A percentile compares a stretch with the other conserved stretches of the same genome.
phyloP scores from a whole-genome alignment of 2,329 filamentous ascomycete species.

The Trichoderma oligosporum region DNA sequence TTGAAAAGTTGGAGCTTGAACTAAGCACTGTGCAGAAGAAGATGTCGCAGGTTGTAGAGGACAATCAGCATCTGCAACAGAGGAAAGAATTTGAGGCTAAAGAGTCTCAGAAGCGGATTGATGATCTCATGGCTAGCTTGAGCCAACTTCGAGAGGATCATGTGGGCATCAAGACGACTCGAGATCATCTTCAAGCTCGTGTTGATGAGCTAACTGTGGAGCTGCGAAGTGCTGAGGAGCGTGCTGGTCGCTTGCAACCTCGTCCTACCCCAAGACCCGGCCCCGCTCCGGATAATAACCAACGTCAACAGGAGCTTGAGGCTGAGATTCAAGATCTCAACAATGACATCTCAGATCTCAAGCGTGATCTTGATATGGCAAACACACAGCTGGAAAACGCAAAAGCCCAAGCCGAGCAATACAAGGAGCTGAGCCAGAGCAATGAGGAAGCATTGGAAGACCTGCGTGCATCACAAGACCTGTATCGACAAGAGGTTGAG shows the following conservation, averaged over 20 bases:
- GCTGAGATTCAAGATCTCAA: constrained; percentile 74
- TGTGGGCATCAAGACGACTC: constrained; percentile 77
- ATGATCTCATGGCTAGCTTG: constrained; percentile 79
- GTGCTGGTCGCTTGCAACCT: constrained; percentile 76
- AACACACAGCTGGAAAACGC: constrained; percentile 77
- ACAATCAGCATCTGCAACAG: constrained; percentile 74
- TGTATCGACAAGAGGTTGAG: constrained; percentile 86
- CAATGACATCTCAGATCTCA: constrained; percentile 79
- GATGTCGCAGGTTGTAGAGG: constrained; percentile 76
- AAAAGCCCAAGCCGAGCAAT: constrained; percentile 78
- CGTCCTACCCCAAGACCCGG: constrained; percentile 63
- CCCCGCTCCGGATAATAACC: constrained; percentile 38
- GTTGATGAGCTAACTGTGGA: constrained; percentile 88
- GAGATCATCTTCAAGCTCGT: constrained; percentile 82
- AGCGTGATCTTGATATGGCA: constrained; percentile 78
- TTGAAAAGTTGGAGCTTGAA: constrained; percentile 77
- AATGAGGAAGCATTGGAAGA: constrained; percentile 84
- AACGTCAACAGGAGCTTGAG: constrained; percentile 49
- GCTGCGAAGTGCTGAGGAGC: constrained; percentile 83
- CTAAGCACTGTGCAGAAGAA: constrained; percentile 76
- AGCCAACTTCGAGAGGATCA: constrained; percentile 82
- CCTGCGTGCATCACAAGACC: constrained; percentile 74
- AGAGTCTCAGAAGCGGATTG: constrained; percentile 85
- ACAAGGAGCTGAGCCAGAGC: constrained; percentile 80
- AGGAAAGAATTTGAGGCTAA: constrained; percentile 88